These are phyloP conservation scores for Candolleomyces aberdarensis DNA, from an alignment of 768 basidiomycete genomes.

Conservation along the genomic window DNA sequence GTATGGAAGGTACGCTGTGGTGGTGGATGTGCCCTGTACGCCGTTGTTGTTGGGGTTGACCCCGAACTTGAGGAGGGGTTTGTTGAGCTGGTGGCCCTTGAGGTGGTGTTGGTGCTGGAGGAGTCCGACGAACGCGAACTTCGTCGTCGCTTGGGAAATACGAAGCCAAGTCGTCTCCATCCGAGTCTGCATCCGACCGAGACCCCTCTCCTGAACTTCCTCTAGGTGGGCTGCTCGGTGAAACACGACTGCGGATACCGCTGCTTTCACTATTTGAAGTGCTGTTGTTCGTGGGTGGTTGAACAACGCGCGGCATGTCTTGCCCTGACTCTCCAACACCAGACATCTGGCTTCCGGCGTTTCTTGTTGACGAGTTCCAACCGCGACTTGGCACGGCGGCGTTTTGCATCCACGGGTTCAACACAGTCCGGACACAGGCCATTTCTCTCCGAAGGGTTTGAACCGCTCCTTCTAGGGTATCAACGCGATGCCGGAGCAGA, in stretches of 20 bases:
- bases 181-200: not conserved
- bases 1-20: slow-evolving; percentile 1
- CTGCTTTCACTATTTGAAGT: not conserved
- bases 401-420: slow-evolving; percentile 49
- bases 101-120: not conserved
- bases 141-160: slow-evolving; percentile 8
- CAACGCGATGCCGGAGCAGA: slow-evolving; percentile 54
- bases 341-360: not conserved
- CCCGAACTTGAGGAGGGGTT: not conserved
- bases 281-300: not conserved
- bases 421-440: slow-evolving; percentile 45
- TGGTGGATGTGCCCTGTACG: slow-evolving; percentile 1
- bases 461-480: slow-evolving; percentile 54
- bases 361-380: not conserved
- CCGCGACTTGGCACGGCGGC: not conserved
- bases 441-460: slow-evolving; percentile 56
- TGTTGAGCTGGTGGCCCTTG: not conserved
- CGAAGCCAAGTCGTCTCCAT: slow-evolving; percentile 2
- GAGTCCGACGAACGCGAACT: slow-evolving; percentile 4
- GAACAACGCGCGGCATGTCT: not conserved
- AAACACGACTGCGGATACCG: not conserved
- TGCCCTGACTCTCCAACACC: not conserved
- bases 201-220: not conserved
- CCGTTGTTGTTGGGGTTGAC: not conserved
- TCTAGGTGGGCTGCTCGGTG: not conserved